Evolutionary conservation across 1,284 basidiomycete genomes (phyloP).

Genomic region (Paramarasmius palmivorus): DNA sequence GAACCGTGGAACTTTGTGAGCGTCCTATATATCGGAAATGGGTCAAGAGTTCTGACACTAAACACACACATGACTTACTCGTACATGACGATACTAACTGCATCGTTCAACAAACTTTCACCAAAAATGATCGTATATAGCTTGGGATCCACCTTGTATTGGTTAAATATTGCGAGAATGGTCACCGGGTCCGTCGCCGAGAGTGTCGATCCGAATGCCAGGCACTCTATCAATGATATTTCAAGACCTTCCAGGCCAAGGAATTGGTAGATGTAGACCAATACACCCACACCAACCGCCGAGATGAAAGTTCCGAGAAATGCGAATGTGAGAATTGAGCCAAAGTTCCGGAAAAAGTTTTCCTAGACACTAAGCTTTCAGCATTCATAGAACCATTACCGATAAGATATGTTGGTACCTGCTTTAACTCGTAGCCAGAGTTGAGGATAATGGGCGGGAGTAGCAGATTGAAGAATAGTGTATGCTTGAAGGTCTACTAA

Average conservation of each 20-base stretch:
- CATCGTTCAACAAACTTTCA: conserved; percentile 96
- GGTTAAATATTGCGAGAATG: conserved; percentile 98
- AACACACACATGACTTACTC: conserved; percentile 71
- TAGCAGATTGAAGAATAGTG: conserved; percentile 96
- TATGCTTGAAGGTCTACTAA: conserved; percentile 89
- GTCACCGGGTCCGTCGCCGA: conserved; percentile 99
- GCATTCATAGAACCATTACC: not conserved
- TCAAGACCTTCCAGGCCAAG: conserved; percentile 87
- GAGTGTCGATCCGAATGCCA: conserved; percentile 95
- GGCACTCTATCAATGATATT: conserved; percentile 85
- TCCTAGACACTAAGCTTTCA: conserved; percentile 53
- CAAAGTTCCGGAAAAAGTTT: conserved; percentile 97
- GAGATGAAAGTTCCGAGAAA: conserved; percentile 97
- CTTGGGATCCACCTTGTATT: conserved; percentile 98
- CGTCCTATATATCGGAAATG: conserved; percentile 61
- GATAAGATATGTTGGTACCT: conserved; percentile 46
- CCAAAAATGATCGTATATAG: conserved; percentile 98
- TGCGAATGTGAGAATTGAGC: conserved; percentile 94
- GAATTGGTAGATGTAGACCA: conserved; percentile 94
- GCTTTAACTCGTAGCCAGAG: conserved; percentile 96
- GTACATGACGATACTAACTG: conserved; percentile 99
- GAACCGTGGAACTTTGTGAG: conserved; percentile 90
- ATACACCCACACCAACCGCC: conserved; percentile 92
- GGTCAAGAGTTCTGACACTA: conserved; percentile 1
- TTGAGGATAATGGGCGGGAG: conserved; percentile 98